These are phyloP conservation scores for Stagonosporopsis tanaceti DNA, from an alignment of 2,329 filamentous ascomycete genomes.

Conservation along the genomic window DNA sequence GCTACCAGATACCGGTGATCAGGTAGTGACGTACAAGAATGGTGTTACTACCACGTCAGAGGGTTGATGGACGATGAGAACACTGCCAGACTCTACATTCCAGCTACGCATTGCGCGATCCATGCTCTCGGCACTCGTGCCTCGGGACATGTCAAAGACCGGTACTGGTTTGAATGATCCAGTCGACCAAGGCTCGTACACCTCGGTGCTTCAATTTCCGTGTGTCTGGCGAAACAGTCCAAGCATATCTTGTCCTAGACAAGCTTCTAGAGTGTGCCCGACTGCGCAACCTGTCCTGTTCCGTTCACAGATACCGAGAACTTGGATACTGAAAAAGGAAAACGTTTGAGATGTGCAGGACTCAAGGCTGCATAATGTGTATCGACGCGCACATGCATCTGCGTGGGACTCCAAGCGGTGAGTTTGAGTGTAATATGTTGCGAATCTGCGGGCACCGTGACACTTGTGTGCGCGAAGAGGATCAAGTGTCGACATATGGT, in stretches of 20 bases:
- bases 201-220: not conserved
- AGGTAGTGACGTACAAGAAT: not conserved
- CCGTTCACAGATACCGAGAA: not conserved
- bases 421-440: not conserved
- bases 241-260: constrained; percentile 4
- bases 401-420: not conserved
- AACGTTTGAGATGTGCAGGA: constrained; percentile 7
- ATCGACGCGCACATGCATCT: not conserved
- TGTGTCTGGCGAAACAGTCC: constrained; percentile 1
- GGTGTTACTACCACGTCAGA: not conserved
- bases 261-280: constrained; percentile 8
- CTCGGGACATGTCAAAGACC: not conserved
- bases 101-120: not conserved
- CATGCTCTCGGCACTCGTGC: not conserved
- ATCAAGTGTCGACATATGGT: not conserved
- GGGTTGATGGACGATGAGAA: not conserved
- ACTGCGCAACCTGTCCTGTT: constrained; percentile 1
- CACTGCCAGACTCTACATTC: not conserved
- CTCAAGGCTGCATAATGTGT: not conserved
- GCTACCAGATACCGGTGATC: too few species aligned
- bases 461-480: not conserved
- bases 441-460: not conserved
- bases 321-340: not conserved
- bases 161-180: not conserved
- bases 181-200: not conserved